A percentile compares a stretch with the other conserved stretches of the same genome.
phyloP scores from a whole-genome alignment of 2,329 filamentous ascomycete species.

The Hysterium pulicare region DNA sequence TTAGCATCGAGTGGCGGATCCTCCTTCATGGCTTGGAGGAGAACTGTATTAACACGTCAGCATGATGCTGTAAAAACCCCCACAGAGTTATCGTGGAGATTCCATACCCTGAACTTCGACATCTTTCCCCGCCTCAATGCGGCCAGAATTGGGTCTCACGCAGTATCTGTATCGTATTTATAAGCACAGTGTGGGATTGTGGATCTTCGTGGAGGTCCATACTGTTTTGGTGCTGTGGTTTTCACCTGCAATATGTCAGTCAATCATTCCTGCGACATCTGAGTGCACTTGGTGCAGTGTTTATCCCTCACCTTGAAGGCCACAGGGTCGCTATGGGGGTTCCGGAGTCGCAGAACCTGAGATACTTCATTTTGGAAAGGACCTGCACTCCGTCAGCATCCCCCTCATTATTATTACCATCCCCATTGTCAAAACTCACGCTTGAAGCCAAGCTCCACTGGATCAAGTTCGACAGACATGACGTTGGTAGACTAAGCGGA shows the following conservation, averaged over 20 bases:
- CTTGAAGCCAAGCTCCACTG: slow-evolving; percentile 86
- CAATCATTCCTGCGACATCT: slow-evolving; percentile 3
- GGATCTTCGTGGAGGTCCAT: slow-evolving; percentile 43
- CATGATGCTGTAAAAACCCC: slow-evolving; percentile 13
- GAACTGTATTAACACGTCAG: slow-evolving; percentile 56
- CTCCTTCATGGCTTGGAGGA: slow-evolving; percentile 96
- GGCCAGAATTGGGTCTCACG: slow-evolving; percentile 92
- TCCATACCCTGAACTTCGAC: slow-evolving; percentile 86
- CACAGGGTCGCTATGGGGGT: slow-evolving; percentile 56
- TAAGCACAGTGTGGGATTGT: slow-evolving; percentile 16
- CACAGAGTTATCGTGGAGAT: slow-evolving; percentile 8
- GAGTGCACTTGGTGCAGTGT: slow-evolving; percentile 4
- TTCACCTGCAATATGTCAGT: slow-evolving; percentile 67
- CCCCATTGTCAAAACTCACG: too few species aligned
- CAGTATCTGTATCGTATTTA: slow-evolving; percentile 69
- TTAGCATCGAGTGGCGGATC: slow-evolving; percentile 82
- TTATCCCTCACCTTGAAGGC: slow-evolving; percentile 58
- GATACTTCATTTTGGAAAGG: slow-evolving; percentile 64
- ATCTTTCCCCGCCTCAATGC: slow-evolving; percentile 83
- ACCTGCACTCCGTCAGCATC: slow-evolving; percentile 41
- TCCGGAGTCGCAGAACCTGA: slow-evolving; percentile 58
- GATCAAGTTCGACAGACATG: slow-evolving; percentile 96
- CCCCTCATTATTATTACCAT: too few species aligned
- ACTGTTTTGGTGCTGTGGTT: slow-evolving; percentile 99
- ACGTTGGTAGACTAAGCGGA: slow-evolving; percentile 28